Base-by-base conservation (phyloP, 2,329 filamentous ascomycete genomes). In the Lecanicillium sp. region DNA sequence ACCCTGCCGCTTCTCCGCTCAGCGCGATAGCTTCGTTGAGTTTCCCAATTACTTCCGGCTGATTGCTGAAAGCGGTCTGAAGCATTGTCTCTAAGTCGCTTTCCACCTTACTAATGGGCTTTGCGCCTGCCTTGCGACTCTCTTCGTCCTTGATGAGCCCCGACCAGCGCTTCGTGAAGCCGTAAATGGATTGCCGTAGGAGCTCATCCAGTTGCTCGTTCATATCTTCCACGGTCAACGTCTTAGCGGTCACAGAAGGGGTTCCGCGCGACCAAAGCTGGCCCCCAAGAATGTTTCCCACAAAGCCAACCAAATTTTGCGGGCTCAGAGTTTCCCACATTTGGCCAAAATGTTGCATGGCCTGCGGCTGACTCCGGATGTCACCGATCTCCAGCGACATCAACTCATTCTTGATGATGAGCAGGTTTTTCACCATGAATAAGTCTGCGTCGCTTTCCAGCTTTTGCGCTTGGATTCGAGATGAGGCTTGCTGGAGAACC, bases 351-450 rank as follows among this genome's bases (percentile, higher is more conserved):
- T 84, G 79, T 56, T 83, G 78, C 70, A 79, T 74, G 5, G 65
- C 63, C 21, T 56, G 51, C 11, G 61, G 51, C 37, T 77, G 71
- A 48, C 75, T 76, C 51, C 79, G 71, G 14, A 81, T 75, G 55
- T 83, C 79, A 44, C 79, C 90, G 55, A 98, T 96, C 68, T 98
- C 93, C 52, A 98, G 90, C 9, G 90, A 90, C 21, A 98, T 83
- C 44, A 98, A 86, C 63, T 96, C 88, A 62, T 96, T 94, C 67
- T 97, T 97, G 44, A 98, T 79, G 42, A 96, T 84, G 42, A 98
- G 84, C 2, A 98, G 77, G 62, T 98, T 95, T 58, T 91, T 93
- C 58, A 98, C 84, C 60, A 96, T 83, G 67, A 98, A 98, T 4
- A 98, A 77, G 56, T 95, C 87, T 0, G 86, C 79, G 62, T 97